Base-by-base conservation (phyloP, 176 grass and related monocot species). In the Rhynchospora breviuscula region DNA sequence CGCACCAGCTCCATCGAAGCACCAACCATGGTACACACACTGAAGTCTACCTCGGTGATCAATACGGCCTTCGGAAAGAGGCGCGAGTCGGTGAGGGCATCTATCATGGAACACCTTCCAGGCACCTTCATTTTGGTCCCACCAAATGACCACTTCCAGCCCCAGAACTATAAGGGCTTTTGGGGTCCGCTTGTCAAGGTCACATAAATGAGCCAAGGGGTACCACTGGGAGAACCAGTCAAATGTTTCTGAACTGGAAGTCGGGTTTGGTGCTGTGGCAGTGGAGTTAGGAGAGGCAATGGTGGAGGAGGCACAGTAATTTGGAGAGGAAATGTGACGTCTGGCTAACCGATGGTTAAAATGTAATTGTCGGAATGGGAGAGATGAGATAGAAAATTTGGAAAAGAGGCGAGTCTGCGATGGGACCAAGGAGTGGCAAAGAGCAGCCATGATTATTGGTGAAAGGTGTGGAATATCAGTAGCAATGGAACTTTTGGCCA, bases 1-100 rank as follows among this genome's bases (percentile, higher is more conserved):
- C 56, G 80, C 46, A 51, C 95, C 95, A 8, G 40, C 44, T 80
- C 95, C 90, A 86, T 94, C 90, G 85, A 94, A 93, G 86, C 94
- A 97, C 94, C 94, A 97, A 29, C 94, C 94, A 45, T 97, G 94
- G 86, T 97, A 97, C 11, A 90, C 94, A 81, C 91, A 97, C 86
- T 93, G 94, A 60, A 97, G 94, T 10, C 89, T 89, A 58, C 91
- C 94, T 86, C 56, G 83, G 78, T 63, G 89, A 63, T 97, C 91
- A 79, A 97, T 64, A 58, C 91, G 94, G 8, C 91, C 94, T 86
- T 97, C 89, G 0, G 94, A 97, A 77, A 97, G 91, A 58, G 94
- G 94, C 1, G 91, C 94, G 0, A 93, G 89, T 26, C 94, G 94
- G 86, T 97, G 94, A 49, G 94, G 84, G 84, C 94, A 97, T 1